Percentiles rank a stretch among this genome's conserved stretches.
phyloP scores from a whole-genome alignment of 108 stramenopile genomes.

The Hondaea fermentalgiana region DNA sequence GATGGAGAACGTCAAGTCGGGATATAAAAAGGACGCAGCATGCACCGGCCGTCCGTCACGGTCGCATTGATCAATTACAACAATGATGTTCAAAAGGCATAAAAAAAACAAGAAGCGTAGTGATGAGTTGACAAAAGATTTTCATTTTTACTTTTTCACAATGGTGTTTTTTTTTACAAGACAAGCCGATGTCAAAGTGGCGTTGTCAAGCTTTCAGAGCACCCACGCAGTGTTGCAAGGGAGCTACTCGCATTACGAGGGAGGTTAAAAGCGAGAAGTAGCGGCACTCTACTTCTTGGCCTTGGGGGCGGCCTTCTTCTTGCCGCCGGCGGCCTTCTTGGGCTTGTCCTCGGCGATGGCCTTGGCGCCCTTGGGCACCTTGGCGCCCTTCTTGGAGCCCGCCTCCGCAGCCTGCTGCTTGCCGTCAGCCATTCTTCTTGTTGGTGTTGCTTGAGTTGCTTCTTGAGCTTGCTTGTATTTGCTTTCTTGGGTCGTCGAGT shows the following conservation, averaged over 20 bases:
- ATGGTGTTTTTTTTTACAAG: not conserved
- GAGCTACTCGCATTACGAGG: no score
- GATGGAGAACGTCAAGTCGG: no score
- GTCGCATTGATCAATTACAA: no score
- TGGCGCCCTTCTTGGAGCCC: not conserved
- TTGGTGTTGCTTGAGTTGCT: not conserved
- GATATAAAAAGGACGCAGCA: no score
- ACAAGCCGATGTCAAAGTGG: not conserved
- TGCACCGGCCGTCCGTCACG: no score
- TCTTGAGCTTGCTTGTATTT: no score
- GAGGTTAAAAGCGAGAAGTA: no score
- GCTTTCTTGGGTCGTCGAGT: not conserved
- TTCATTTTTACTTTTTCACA: not conserved
- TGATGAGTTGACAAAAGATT: not conserved
- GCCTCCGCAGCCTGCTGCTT: not conserved
- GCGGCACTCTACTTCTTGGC: not conserved
- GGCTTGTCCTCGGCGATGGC: not conserved
- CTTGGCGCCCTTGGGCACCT: not conserved
- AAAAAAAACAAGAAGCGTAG: no score
- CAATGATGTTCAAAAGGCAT: no score
- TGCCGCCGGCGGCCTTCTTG: not conserved
- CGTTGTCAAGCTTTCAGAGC: no score
- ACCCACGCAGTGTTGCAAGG: no score
- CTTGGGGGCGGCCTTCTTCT: not conserved
- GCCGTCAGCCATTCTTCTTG: not conserved